Percentiles rank a stretch among this genome's conserved stretches.
These are phyloP conservation scores for Darksidea phi DNA, from an alignment of 495 filamentous ascomycete species.

Conservation along the genomic window DNA sequence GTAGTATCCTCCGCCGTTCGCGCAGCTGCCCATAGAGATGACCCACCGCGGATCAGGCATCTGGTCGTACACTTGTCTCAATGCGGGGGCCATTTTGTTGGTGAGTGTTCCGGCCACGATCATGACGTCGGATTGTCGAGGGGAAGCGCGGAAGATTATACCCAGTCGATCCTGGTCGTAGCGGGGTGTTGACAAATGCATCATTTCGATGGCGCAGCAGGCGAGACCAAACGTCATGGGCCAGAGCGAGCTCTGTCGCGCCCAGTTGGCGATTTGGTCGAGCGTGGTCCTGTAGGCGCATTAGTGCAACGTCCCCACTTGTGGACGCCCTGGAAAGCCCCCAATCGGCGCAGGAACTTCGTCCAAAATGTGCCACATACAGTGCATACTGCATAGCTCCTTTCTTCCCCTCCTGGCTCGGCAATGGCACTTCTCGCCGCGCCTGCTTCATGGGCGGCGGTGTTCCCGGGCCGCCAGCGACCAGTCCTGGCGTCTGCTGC, in stretches of 20 bases:
- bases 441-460: constrained; percentile 53
- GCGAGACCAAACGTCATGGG: constrained; percentile 98
- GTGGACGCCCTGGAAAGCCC: background rate
- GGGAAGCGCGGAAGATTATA: constrained; percentile 96
- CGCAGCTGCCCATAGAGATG: constrained; percentile 86
- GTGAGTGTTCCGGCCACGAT: constrained; percentile 95
- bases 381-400: constrained; percentile 95
- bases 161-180: constrained; percentile 95
- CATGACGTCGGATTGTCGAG: constrained; percentile 96
- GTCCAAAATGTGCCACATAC: constrained; percentile 52
- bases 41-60: constrained; percentile 97
- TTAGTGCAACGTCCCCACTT: constrained; percentile 25
- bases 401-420: constrained; percentile 91
- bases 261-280: constrained; percentile 92
- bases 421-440: constrained; percentile 75
- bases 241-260: constrained; percentile 89
- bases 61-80: constrained; percentile 95
- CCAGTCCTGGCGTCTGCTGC: constrained; percentile 39
- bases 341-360: background rate
- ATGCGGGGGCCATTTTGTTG: constrained; percentile 96
- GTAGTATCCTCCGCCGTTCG: constrained; percentile 92
- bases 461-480: constrained; percentile 39
- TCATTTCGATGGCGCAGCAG: constrained; percentile 97
- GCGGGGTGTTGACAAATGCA: constrained; percentile 92
- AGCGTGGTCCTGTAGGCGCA: constrained; percentile 68